Conservation (phyloP, 202 grass and related monocot genomes). For the Zizania palustris region DNA sequence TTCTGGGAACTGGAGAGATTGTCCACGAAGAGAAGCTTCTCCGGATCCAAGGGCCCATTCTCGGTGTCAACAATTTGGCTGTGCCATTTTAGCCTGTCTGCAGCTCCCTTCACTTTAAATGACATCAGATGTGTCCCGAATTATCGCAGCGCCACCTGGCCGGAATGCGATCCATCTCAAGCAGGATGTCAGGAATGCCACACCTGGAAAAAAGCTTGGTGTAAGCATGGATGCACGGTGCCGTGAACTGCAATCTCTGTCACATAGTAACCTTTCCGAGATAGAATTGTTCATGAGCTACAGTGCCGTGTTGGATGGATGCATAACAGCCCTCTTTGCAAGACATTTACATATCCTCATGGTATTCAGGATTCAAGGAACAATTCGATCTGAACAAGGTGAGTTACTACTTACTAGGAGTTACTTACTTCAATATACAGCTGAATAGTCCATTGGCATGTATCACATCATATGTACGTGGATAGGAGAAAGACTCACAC, state of each 20-base stretch:
- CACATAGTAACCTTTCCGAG: neutral
- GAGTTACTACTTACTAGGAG: neutral
- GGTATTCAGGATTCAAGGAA: neutral
- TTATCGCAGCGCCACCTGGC: constrained; percentile 73
- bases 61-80: constrained; percentile 58
- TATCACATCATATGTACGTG: constrained; percentile 89
- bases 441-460: constrained; percentile 85
- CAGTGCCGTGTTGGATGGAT: neutral
- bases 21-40: constrained; percentile 88
- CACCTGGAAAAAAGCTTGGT: constrained; percentile 16
- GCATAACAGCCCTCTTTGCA: neutral
- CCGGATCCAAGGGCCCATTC: constrained; percentile 58
- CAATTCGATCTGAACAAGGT: neutral
- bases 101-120: constrained; percentile 63
- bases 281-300: constrained; percentile 1
- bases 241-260: neutral
- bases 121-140: constrained; percentile 63
- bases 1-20: constrained; percentile 47
- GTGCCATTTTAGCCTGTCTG: constrained; percentile 62
- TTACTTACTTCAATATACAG: constrained; percentile 76
- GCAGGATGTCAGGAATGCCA: constrained; percentile 67
- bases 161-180: constrained; percentile 93
- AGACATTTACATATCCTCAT: neutral
- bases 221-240: constrained; percentile 29
- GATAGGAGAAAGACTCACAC: constrained; percentile 95